phyloP scores from a whole-genome alignment of 1,284 basidiomycete genomes.

The Apiotrichum sp. region DNA sequence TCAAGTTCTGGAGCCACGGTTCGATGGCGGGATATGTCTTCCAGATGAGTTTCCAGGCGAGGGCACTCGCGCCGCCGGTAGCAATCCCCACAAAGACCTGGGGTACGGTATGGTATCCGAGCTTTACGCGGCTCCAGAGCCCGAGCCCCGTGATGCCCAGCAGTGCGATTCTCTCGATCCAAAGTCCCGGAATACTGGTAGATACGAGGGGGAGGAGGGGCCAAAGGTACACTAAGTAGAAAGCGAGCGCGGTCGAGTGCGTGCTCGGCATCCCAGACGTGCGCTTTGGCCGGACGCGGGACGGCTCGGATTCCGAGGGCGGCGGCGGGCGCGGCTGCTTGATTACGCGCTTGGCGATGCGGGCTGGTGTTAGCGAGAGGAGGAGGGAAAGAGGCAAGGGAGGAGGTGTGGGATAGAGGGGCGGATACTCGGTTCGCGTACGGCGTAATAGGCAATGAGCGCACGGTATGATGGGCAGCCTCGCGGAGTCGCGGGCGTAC shows the following conservation, averaged over 20 bases:
- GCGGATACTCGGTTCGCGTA: too few relatives aligned
- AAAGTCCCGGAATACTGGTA: conserved; percentile 43
- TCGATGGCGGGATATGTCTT: conserved; percentile 9
- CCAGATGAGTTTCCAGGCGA: conserved; percentile 51
- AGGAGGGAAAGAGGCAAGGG: not conserved
- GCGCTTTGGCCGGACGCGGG: conserved; percentile 26
- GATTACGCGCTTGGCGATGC: conserved; percentile 61
- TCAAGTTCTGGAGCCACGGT: not conserved
- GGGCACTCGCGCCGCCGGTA: conserved; percentile 57
- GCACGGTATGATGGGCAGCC: too few relatives aligned
- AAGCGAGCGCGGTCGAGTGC: conserved; percentile 70
- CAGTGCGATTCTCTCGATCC: conserved; percentile 41
- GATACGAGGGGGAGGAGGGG: conserved; percentile 56
- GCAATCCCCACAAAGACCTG: conserved; percentile 65
- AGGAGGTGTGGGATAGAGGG: not conserved
- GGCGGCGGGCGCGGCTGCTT: conserved; percentile 64
- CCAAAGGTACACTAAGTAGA: conserved; percentile 61
- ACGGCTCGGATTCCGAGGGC: conserved; percentile 24
- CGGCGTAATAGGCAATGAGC: too few relatives aligned
- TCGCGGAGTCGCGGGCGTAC: too few relatives aligned
- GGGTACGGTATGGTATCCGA: conserved; percentile 71
- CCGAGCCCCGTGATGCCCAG: conserved; percentile 45
- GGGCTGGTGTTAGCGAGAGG: conserved; percentile 50
- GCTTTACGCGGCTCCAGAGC: conserved; percentile 64
- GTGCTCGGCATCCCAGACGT: conserved; percentile 76